These are phyloP conservation scores for Spizellomyces sp. DNA, from an alignment of 192 early-diverging fungal genomes.

Conservation along the genomic window DNA sequence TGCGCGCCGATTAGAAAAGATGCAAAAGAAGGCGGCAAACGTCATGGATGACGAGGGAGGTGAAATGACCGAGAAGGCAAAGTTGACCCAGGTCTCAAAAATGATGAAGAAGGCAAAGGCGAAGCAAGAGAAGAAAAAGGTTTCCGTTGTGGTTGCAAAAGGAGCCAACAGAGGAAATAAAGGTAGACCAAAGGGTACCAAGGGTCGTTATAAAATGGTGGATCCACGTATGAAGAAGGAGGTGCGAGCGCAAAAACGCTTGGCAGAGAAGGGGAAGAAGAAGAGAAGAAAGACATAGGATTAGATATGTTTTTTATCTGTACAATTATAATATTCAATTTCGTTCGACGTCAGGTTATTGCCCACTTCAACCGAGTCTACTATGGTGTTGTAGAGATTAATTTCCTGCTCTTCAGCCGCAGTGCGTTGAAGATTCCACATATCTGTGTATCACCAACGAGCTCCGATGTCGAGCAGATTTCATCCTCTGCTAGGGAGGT, in stretches of 20 bases:
- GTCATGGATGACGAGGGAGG: conserved; percentile 84
- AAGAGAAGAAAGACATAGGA: conserved; percentile 11
- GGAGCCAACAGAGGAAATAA: conserved; percentile 77
- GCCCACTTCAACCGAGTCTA: too few species aligned
- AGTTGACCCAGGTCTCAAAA: conserved; percentile 78
- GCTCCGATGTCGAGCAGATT: too few species aligned
- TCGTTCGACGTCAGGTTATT: too few species aligned
- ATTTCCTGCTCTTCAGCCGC: too few species aligned
- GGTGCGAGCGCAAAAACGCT: conserved; percentile 78
- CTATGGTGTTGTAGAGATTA: too few species aligned
- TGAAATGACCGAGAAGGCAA: conserved; percentile 88
- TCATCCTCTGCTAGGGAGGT: too few species aligned
- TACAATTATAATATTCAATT: too few species aligned
- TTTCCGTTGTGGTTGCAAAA: conserved; percentile 89
- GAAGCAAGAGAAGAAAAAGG: conserved; percentile 72
- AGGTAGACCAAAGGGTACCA: conserved; percentile 95
- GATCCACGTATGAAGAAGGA: conserved; percentile 97
- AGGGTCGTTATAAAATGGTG: conserved; percentile 96
- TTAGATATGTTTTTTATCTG: too few species aligned
- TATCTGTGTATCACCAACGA: too few species aligned
- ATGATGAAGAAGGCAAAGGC: conserved; percentile 78
- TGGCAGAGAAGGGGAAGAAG: conserved; percentile 64
- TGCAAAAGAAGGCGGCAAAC: conserved; percentile 85
- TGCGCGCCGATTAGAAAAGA: conserved; percentile 72
- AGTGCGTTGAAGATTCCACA: too few species aligned